Evolutionary conservation across 345 rosid species (phyloP), one percentile per base, ranked within the genome.

Genomic region (Salix brachista): DNA sequence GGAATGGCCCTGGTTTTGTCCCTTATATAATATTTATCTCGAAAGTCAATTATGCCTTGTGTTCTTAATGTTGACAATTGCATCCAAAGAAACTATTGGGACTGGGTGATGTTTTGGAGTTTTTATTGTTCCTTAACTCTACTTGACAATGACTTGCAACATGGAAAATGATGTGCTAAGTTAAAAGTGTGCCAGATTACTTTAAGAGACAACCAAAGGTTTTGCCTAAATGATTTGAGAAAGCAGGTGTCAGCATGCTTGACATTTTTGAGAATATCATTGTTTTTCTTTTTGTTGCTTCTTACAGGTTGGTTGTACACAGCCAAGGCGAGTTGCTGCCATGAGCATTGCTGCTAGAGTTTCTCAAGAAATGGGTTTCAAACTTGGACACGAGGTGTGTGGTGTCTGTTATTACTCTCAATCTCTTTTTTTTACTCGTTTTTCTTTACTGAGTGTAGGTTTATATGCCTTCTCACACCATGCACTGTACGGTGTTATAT

Each of bases 261-360:
- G 46, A 42, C 46, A 54, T 65, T 11, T 30, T 41, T 37, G 6
- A 8, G 50, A 72, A 32, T n/a, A 66, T 18, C 44, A 11, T 69
- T 32, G 30, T 11, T 68, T 75, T n/a, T n/a, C n/a, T 39, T 56
- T 65, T 78, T 21, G 7, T 58, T 42, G 41, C 41, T 37, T 79
- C 77, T 72, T 70, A n/a, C 86, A 94, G 98, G 74, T 91, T 80
- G 99, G 97, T 76, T 95, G 99, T 84, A 93, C 99, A 23, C 99
- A 96, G 84, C 99, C 97, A 67, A 90, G 99, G 69, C 83, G 97
- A 79, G 97, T 95, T 80, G 99, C 99, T 73, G 99, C 99, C 61
- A 96, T 93, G 99, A 96, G 98, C 79, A 97, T 96, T 80, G 92
- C 99, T 79, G 98, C 96, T 72, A 91, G 99, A 80, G 99, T 96